Conservation (phyloP, 2,329 filamentous ascomycete genomes). For the Neonectria faginata region DNA sequence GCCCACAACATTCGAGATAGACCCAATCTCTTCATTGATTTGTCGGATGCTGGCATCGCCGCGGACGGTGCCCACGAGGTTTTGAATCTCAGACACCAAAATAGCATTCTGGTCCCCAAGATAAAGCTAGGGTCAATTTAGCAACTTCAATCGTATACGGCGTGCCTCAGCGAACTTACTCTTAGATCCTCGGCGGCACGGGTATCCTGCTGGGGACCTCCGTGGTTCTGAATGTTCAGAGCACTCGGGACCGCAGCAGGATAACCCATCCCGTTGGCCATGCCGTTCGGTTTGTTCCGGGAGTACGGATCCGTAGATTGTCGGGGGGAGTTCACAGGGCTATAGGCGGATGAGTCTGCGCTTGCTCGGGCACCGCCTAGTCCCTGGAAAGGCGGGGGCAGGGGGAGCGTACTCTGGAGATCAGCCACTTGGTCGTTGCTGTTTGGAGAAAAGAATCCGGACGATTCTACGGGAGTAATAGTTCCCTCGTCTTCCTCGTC, state of each 20-base stretch:
- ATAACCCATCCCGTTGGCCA: constrained; percentile 55
- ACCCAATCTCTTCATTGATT: constrained; percentile 76
- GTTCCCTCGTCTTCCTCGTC: constrained; percentile 80
- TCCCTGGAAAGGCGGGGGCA: constrained; percentile 68
- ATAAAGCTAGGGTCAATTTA: constrained; percentile 67
- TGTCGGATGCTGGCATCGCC: constrained; percentile 71
- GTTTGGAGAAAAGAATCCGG: constrained; percentile 74
- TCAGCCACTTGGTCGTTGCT: constrained; percentile 54
- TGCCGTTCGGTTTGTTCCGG: constrained; percentile 47
- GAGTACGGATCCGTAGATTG: constrained; percentile 63
- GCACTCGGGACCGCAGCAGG: constrained; percentile 53
- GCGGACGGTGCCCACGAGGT: constrained; percentile 80
- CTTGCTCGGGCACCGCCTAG: constrained; percentile 69
- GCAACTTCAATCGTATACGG: constrained; percentile 2
- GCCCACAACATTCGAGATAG: constrained; percentile 77
- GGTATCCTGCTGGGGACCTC: constrained; percentile 52
- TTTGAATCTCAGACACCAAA: constrained; percentile 83
- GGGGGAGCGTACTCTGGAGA: constrained; percentile 58
- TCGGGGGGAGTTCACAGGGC: constrained; percentile 76
- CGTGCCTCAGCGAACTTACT: constrained; percentile 40
- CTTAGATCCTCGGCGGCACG: constrained; percentile 63
- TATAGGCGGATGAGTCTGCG: constrained; percentile 79
- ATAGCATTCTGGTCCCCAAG: constrained; percentile 85
- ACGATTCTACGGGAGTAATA: constrained; percentile 73
- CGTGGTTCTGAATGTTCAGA: constrained; percentile 55